Evolutionary conservation across 2,329 filamentous ascomycete species (phyloP).

Genomic region (Colletotrichum lentis): DNA sequence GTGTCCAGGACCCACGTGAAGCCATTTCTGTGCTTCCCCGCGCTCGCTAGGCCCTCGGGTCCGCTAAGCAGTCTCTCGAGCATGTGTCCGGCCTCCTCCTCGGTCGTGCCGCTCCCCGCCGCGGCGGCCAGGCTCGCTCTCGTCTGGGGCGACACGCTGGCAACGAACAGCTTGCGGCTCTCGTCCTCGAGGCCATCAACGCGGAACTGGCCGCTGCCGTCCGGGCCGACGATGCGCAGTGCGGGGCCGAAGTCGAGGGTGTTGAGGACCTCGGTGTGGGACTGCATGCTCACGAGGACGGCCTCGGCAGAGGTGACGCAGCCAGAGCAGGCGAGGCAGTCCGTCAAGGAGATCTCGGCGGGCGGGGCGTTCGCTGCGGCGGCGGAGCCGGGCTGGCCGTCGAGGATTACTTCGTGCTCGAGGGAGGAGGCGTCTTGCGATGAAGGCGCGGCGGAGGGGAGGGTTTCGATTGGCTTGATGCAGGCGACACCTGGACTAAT

Average conservation of each 20-base stretch:
- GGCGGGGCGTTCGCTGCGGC: slow-evolving; percentile 67
- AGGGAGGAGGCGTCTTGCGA: slow-evolving; percentile 43
- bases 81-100: slow-evolving; percentile 80
- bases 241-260: slow-evolving; percentile 75
- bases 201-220: slow-evolving; percentile 46
- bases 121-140: slow-evolving; percentile 88
- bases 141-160: slow-evolving; percentile 90
- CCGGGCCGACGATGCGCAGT: slow-evolving; percentile 51
- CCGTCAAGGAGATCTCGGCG: slow-evolving; percentile 93
- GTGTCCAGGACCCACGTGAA: slow-evolving; percentile 95
- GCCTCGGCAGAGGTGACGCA: slow-evolving; percentile 98
- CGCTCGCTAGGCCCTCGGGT: slow-evolving; percentile 70
- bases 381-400: slow-evolving; percentile 73
- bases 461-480: slow-evolving; percentile 95
- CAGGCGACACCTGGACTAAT: slow-evolving; percentile 97
- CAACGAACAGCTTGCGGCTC: slow-evolving; percentile 82
- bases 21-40: slow-evolving; percentile 75
- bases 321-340: slow-evolving; percentile 96
- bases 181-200: slow-evolving; percentile 64
- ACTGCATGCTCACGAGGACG: slow-evolving; percentile 93
- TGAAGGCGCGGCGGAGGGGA: slow-evolving; percentile 69
- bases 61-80: slow-evolving; percentile 81
- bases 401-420: slow-evolving; percentile 89
- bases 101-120: slow-evolving; percentile 74
- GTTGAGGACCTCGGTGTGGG: slow-evolving; percentile 87